Base-by-base conservation (phyloP, 495 filamentous ascomycete species). In the Aspergillus homomorphus region DNA sequence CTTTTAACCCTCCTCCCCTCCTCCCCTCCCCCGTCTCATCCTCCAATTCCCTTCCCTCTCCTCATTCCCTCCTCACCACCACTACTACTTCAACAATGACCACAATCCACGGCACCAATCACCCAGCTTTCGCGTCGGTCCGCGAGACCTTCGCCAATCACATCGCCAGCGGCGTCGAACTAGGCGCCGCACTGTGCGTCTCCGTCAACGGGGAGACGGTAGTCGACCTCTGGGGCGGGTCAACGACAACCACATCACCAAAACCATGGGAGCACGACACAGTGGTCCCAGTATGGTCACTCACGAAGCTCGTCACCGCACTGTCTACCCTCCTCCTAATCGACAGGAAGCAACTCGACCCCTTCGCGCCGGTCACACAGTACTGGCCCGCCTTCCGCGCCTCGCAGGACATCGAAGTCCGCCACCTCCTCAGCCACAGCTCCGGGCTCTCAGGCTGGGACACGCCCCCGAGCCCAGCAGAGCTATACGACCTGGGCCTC, bases 361-460 rank as follows among this genome's bases (percentile, higher is more conserved):
- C 63, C 1, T 51, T 75, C 30, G 77, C 69, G 24, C 69, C 69
- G 7, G 73, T 78, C 0, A 59, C 69, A 2, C 73, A 63, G 14
- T 75, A 78, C 65, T 80, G 78, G 78, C 77, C 78, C 0, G 78
- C 77, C 26, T 79, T 80, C 49, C 67, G 63, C 26, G 68, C 57
- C 30, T 69, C 73, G 38, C 69, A 75, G 24, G 62, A 69, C 16
- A 57, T 78, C 22, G 64, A 68, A 26, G 73, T 80, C 1, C 68
- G 66, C 4, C 78, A 80, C 56, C 18, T 78, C 16, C 65, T 80
- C 19, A 69, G 67, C 56, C 77, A 79, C 54, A 62, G 66, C 0
- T 70, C 77, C 7, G 73, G 74, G 1, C 21, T 77, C 0, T 56
- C 74, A 0, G 62, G 61, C 0, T 80, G 75, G 74, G 68, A 76